These are phyloP conservation scores for Coemansia umbellata DNA, from an alignment of 192 early-diverging fungal species.

Conservation along the genomic window DNA sequence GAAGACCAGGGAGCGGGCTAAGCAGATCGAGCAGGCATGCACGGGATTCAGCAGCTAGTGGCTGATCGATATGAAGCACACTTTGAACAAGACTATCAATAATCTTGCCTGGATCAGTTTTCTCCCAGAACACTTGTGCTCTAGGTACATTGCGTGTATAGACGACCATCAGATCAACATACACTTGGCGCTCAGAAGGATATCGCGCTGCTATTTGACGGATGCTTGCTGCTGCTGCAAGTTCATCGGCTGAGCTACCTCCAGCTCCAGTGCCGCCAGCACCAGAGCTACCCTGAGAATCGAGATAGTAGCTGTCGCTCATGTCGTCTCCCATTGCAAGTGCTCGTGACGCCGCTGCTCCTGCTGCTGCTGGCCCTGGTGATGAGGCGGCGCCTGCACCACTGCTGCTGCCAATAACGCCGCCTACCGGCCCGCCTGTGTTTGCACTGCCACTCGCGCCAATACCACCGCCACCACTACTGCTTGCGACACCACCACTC, in stretches of 20 bases:
- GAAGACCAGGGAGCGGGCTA: conserved; percentile 5
- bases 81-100: conserved; percentile 81
- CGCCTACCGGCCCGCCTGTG: not conserved
- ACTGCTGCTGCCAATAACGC: not conserved
- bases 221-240: conserved; percentile 11
- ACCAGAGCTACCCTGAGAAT: conserved; percentile 2
- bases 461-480: not conserved
- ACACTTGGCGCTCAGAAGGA: conserved; percentile 36
- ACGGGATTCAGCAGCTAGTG: conserved; percentile 60
- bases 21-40: conserved; percentile 34
- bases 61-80: conserved; percentile 80
- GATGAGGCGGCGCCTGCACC: not conserved
- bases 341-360: not conserved
- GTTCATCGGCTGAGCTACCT: not conserved
- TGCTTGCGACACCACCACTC: not conserved
- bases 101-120: conserved; percentile 56
- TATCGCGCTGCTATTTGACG: conserved; percentile 26
- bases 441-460: not conserved
- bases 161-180: conserved; percentile 38
- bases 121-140: conserved; percentile 43
- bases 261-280: not conserved
- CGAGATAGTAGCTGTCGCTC: conserved; percentile 14
- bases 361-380: not conserved
- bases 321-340: conserved; percentile 5
- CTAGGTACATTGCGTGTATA: conserved; percentile 32